Evolutionary conservation across 495 filamentous ascomycete genomes (phyloP).

Genomic region (Aspergillus nidulans): DNA sequence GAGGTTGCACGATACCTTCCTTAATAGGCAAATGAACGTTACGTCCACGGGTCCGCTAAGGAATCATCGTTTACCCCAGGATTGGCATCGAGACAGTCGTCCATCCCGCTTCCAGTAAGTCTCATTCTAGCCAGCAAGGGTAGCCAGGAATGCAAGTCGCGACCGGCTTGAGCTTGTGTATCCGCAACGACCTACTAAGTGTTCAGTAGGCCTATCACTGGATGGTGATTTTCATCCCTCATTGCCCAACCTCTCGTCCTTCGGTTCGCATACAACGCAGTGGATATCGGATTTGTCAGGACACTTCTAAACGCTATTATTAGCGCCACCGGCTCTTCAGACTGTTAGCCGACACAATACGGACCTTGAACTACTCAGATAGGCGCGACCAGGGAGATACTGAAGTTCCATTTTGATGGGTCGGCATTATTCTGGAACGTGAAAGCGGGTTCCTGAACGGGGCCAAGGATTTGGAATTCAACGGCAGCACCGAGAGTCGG

Average conservation of each 20-base stretch:
- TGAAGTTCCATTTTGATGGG: background rate
- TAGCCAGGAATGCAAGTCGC: too few species aligned
- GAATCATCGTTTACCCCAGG: background rate
- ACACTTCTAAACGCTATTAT: background rate
- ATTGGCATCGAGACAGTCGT: background rate
- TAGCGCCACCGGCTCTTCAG: background rate
- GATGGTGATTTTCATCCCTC: too few species aligned
- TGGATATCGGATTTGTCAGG: background rate
- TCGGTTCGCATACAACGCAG: too few species aligned
- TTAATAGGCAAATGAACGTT: background rate
- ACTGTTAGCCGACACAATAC: background rate
- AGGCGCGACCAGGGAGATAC: background rate
- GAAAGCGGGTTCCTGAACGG: background rate
- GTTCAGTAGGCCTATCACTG: too few species aligned
- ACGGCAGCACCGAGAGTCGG: background rate
- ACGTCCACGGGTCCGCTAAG: background rate
- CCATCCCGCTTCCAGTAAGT: background rate
- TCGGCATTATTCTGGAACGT: background rate
- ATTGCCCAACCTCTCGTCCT: too few species aligned
- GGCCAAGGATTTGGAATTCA: background rate
- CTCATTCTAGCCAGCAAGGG: background rate
- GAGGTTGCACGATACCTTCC: background rate
- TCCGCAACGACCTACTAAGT: too few species aligned
- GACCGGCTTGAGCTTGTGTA: too few species aligned
- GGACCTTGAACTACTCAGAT: background rate